phyloP scores from a whole-genome alignment of 2,329 filamentous ascomycete genomes.

The Coniella lustricola region DNA sequence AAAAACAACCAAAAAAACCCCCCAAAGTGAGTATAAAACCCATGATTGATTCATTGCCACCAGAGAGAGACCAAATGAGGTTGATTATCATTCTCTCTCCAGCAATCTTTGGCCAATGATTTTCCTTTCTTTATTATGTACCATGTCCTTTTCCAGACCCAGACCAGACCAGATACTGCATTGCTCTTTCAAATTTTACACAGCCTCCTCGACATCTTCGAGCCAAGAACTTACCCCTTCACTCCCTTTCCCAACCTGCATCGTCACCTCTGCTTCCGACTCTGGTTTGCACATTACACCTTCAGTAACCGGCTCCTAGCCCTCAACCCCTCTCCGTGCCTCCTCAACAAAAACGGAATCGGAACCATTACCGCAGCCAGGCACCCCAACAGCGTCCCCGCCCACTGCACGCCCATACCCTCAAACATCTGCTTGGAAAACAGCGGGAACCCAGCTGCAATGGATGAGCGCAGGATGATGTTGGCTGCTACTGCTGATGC shows the following conservation, averaged over 20 bases:
- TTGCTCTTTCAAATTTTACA: neutral
- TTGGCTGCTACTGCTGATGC: constrained; percentile 32
- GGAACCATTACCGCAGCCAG: constrained; percentile 30
- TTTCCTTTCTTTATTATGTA: too few species aligned
- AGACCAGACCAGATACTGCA: too few species aligned
- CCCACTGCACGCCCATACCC: constrained; percentile 31
- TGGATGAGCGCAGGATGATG: constrained; percentile 29
- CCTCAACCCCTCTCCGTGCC: constrained; percentile 25
- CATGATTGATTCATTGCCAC: too few species aligned
- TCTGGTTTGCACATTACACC: neutral
- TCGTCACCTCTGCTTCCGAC: neutral
- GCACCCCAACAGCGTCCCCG: constrained; percentile 30
- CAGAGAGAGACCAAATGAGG: too few species aligned
- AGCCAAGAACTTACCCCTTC: neutral
- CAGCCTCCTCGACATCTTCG: too few species aligned
- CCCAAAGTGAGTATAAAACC: too few species aligned
- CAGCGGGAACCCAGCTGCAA: constrained; percentile 29
- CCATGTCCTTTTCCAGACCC: too few species aligned
- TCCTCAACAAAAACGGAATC: constrained; percentile 28
- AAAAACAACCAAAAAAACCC: too few species aligned
- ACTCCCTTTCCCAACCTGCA: neutral
- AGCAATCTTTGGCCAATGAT: too few species aligned
- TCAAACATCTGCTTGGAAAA: constrained; percentile 30
- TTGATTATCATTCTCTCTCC: too few species aligned
- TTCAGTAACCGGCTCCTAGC: constrained; percentile 15